Conservation (phyloP, 2,329 filamentous ascomycete genomes). For the Mycosphaerella sp. region DNA sequence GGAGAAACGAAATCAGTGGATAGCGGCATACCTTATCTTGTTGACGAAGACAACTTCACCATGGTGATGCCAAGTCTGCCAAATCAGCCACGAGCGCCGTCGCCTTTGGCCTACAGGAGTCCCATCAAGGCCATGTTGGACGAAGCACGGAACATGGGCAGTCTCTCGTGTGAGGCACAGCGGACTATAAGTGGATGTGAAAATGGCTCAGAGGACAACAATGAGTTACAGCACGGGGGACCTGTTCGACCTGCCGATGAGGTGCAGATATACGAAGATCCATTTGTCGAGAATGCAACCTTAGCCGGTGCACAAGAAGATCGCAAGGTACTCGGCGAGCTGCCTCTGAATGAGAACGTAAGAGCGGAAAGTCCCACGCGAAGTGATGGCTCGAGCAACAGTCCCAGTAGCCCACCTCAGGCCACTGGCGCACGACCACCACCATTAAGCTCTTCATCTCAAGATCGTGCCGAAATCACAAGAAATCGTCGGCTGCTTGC, state of each 20-base stretch:
- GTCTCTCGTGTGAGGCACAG: constrained; percentile 23
- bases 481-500: constrained; percentile 56
- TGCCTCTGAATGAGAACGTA: constrained; percentile 46
- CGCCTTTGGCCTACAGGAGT: constrained; percentile 29
- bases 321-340: constrained; percentile 45
- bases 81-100: constrained; percentile 23
- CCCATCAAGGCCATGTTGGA: constrained; percentile 34
- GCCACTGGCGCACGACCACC: constrained; percentile 18
- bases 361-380: constrained; percentile 28
- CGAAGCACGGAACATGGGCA: constrained; percentile 25
- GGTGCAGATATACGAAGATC: constrained; percentile 51
- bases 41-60: constrained; percentile 45
- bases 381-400: constrained; percentile 27
- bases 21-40: constrained; percentile 32
- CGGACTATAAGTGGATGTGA: constrained; percentile 13
- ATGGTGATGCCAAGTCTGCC: constrained; percentile 44
- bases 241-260: constrained; percentile 34
- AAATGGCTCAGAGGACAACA: constrained; percentile 1
- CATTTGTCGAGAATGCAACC: constrained; percentile 39
- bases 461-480: constrained; percentile 38
- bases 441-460: constrained; percentile 25
- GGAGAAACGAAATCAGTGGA: constrained; percentile 39
- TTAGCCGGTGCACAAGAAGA: constrained; percentile 27
- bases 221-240: constrained; percentile 13
- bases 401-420: constrained; percentile 29